Evolutionary conservation across 2,329 filamentous ascomycete genomes (phyloP), one percentile per base, ranked within the genome.

Genomic region (Didymella sp.): DNA sequence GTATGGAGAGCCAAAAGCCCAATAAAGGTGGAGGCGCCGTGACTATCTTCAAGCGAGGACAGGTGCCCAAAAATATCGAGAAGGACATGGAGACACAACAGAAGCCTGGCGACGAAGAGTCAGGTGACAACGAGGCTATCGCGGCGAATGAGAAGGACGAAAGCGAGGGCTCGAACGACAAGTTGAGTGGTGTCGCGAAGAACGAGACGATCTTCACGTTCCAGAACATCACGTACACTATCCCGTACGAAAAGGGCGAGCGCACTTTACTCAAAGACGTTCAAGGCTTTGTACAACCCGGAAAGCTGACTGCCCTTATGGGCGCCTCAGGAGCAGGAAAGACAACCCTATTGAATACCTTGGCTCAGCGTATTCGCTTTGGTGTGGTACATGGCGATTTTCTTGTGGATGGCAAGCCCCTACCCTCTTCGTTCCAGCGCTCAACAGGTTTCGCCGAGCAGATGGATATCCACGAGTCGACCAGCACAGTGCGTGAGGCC

Each of bases 251-350:
- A 21, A 74, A 74, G 33, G 76, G 77, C 3, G 77, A 80, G 42
- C 70, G 79, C 13, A 73, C 71, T 4, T 72, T 89, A 4, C 74
- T 89, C 11, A 80, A 86, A 58, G 80, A 87, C 55, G 83, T 89
- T 4, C 81, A 86, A 62, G 93, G 93, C 19, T 96, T 91, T 87
- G 92, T 97, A 47, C 94, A 95, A 75, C 93, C 93, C 4, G 93
- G 93, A 45, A 96, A 91, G 12, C 77, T 96, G 51, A 96, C 92
- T 6, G 92, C 91, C 31, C 81, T 96, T 1, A 96, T 74, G 71
- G 56, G 92, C 88, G 79, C 79, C 86, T 92, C 38, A 88, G 89
- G 53, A 13, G 71, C 72, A 7, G 73, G 73, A 4, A 76, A 74
- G 43, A 75, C 71, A 2, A 75, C 72, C 1, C 55, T 80, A 6